Conservation (phyloP, 371 early-diverging fungal genomes). For the Syncephalastrum monosporum region DNA sequence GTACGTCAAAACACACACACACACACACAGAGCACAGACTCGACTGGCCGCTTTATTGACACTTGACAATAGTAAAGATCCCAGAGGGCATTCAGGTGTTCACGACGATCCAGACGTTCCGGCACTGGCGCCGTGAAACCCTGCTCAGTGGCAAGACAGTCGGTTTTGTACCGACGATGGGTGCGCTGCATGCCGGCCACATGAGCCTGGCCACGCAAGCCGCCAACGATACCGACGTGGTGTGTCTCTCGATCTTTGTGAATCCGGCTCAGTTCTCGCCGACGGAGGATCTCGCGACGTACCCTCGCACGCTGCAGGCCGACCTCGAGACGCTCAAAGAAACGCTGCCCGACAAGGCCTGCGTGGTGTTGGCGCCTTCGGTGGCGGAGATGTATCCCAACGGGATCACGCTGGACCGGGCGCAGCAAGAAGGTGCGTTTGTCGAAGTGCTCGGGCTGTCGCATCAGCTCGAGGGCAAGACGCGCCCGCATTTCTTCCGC, state of each 20-base stretch:
- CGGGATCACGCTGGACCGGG: conserved; percentile 79
- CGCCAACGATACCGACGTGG: conserved; percentile 17
- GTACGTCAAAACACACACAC: no score
- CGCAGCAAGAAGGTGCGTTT: conserved; percentile 84
- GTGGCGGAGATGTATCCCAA: conserved; percentile 92
- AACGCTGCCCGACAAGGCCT: conserved; percentile 37
- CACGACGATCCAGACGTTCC: conserved; percentile 60
- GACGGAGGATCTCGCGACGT: conserved; percentile 87
- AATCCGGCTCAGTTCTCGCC: conserved; percentile 98
- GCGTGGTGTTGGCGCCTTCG: conserved; percentile 77
- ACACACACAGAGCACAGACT: no score
- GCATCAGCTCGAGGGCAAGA: conserved; percentile 89
- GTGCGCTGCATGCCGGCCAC: conserved; percentile 92
- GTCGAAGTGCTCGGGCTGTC: conserved; percentile 88
- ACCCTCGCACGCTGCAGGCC: conserved; percentile 80
- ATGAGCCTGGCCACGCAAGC: conserved; percentile 24
- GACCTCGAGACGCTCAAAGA: conserved; percentile 69
- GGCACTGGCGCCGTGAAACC: conserved; percentile 62
- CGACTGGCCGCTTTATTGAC: no score
- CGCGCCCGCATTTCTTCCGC: conserved; percentile 96
- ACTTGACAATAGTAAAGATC: conserved; percentile 1
- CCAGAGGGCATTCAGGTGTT: conserved; percentile 59
- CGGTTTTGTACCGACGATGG: conserved; percentile 88
- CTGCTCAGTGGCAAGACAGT: conserved; percentile 50
- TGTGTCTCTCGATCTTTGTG: conserved; percentile 90